phyloP scores from a whole-genome alignment of 2,329 filamentous ascomycete genomes.

The Arthroderma sp. region DNA sequence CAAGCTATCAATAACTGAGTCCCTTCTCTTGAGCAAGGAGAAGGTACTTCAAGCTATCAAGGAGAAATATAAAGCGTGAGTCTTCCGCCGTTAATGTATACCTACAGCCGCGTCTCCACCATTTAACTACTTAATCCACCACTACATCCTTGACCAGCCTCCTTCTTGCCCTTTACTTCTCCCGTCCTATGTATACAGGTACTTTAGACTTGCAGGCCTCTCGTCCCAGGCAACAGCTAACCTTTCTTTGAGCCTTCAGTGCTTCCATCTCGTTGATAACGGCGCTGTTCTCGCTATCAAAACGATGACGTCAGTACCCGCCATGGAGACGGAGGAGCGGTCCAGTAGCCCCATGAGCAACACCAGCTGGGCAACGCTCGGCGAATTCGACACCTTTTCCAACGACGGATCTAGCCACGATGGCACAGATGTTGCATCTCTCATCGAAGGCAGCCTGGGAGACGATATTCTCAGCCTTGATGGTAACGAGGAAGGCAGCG shows the following conservation, averaged over 20 bases:
- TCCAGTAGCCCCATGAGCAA: constrained; percentile 29
- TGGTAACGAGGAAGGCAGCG: constrained; percentile 27
- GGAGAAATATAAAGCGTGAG: not conserved
- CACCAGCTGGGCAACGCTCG: constrained; percentile 35
- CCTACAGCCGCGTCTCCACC: not conserved
- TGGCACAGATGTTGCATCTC: constrained; percentile 32
- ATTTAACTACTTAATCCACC: not conserved
- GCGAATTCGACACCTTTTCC: constrained; percentile 33
- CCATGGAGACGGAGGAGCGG: constrained; percentile 22
- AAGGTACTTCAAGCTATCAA: not conserved
- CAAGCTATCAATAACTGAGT: not conserved
- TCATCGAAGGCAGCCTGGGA: constrained; percentile 32
- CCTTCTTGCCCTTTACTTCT: not conserved
- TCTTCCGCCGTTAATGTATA: not conserved
- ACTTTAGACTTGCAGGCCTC: not conserved
- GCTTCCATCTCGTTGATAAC: not conserved
- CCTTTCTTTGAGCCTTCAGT: not conserved
- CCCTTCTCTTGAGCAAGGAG: not conserved
- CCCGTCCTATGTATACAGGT: not conserved
- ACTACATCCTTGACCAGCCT: not conserved
- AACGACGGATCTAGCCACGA: constrained; percentile 37
- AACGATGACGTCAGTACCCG: constrained; percentile 16
- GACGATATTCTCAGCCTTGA: constrained; percentile 37
- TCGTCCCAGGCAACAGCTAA: not conserved
- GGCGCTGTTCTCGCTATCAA: not conserved